A percentile compares a stretch with the other conserved stretches of the same genome.
These are phyloP conservation scores for Coleophoma eucalyptorum DNA, from an alignment of 2,329 filamentous ascomycete genomes.

Conservation along the genomic window DNA sequence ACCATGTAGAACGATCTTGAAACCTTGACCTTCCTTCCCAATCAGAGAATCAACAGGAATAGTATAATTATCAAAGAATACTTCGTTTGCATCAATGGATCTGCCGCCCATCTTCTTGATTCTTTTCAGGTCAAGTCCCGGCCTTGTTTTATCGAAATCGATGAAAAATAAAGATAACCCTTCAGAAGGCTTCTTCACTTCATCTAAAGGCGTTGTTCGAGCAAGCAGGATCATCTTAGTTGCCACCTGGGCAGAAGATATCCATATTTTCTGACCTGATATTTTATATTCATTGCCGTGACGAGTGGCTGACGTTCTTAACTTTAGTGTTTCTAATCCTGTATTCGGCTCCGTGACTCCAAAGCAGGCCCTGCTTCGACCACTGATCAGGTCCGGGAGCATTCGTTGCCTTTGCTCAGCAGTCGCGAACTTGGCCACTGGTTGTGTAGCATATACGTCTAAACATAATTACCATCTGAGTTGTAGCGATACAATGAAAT, in stretches of 20 bases:
- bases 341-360: slow-evolving; percentile 83
- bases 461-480: neutral
- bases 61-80: slow-evolving; percentile 79
- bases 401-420: slow-evolving; percentile 58
- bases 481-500: neutral
- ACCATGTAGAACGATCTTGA: slow-evolving; percentile 74
- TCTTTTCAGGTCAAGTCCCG: slow-evolving; percentile 51
- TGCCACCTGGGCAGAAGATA: slow-evolving; percentile 79
- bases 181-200: slow-evolving; percentile 67
- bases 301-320: slow-evolving; percentile 61
- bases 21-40: slow-evolving; percentile 71
- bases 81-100: slow-evolving; percentile 80
- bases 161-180: slow-evolving; percentile 80
- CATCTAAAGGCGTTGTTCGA: slow-evolving; percentile 66
- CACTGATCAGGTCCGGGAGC: slow-evolving; percentile 68
- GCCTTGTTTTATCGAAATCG: slow-evolving; percentile 58
- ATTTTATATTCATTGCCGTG: slow-evolving; percentile 61
- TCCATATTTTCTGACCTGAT: slow-evolving; percentile 85
- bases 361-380: slow-evolving; percentile 71
- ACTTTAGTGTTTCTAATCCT: slow-evolving; percentile 71
- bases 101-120: slow-evolving; percentile 86
- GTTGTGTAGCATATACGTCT: slow-evolving; percentile 71
- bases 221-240: slow-evolving; percentile 80
- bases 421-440: slow-evolving; percentile 69
- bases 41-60: slow-evolving; percentile 63